Evolutionary conservation across 306 rosid species (phyloP).

Genomic region (Sicyos edulis): DNA sequence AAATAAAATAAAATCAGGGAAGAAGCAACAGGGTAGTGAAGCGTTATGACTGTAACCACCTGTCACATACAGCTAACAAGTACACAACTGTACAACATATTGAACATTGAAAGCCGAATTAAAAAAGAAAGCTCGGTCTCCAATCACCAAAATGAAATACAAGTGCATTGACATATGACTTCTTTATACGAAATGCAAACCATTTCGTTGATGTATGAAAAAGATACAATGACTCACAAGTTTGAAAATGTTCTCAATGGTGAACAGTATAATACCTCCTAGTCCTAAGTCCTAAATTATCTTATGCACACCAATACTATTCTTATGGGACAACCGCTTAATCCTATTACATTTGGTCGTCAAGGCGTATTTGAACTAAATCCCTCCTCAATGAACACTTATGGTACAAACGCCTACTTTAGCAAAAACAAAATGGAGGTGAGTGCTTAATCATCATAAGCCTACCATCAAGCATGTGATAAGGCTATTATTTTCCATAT

Average conservation of each 20-base stretch:
- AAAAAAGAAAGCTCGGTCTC: conserved; percentile 1
- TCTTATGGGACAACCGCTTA: too few relatives aligned
- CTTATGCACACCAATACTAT: too few relatives aligned
- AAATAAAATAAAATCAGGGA: conserved; percentile 21
- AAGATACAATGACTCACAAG: neutral
- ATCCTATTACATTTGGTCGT: too few relatives aligned
- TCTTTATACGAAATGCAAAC: too few relatives aligned
- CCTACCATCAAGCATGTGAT: neutral
- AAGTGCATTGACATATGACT: neutral
- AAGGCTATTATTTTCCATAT: too few relatives aligned
- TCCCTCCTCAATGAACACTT: neutral
- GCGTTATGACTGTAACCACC: neutral
- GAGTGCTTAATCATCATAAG: neutral
- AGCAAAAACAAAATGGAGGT: neutral
- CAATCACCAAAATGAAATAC: conserved; percentile 7
- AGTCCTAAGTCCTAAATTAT: neutral
- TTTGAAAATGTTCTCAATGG: neutral
- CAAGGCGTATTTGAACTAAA: neutral
- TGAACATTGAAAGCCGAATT: conserved; percentile 13
- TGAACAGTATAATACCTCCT: neutral
- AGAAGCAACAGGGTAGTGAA: neutral
- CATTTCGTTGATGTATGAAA: too few relatives aligned
- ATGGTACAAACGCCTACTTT: neutral
- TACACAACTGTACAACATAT: neutral
- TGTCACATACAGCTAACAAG: neutral